phyloP scores from a whole-genome alignment of 2,329 filamentous ascomycete species.

The Nakataea oryzae region DNA sequence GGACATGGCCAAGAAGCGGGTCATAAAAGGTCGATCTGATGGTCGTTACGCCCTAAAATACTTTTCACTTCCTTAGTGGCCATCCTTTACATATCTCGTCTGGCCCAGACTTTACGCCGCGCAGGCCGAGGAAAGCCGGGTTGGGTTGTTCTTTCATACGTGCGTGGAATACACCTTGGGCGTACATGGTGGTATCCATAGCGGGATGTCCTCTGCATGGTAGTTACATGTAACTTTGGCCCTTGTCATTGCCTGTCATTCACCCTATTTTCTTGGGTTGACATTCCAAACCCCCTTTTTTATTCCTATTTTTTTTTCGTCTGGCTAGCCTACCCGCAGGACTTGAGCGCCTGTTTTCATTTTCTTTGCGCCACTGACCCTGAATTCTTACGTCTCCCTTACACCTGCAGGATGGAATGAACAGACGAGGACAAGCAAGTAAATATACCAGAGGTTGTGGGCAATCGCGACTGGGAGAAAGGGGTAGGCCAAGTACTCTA shows the following conservation, averaged over 20 bases:
- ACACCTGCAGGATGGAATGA: background rate
- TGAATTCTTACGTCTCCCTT: background rate
- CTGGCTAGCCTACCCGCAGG: background rate
- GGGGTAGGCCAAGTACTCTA: background rate
- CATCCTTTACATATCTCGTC: background rate
- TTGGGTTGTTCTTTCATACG: background rate
- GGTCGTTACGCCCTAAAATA: background rate
- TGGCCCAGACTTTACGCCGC: background rate
- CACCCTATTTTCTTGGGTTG: background rate
- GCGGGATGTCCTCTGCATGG: background rate
- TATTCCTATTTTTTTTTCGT: too few relatives aligned
- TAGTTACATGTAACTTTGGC: background rate
- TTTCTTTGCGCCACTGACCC: background rate
- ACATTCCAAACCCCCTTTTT: background rate
- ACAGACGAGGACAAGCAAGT: background rate
- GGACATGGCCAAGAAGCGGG: background rate
- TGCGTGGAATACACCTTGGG: background rate
- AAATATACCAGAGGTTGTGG: background rate
- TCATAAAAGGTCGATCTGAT: background rate
- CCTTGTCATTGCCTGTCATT: background rate
- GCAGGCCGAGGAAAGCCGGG: background rate
- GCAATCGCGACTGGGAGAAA: background rate
- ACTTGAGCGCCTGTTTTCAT: background rate
- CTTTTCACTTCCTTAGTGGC: background rate
- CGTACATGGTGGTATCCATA: background rate